Base-by-base conservation (phyloP, 805 yeast genomes). In the Saccharomycopsis sp. region DNA sequence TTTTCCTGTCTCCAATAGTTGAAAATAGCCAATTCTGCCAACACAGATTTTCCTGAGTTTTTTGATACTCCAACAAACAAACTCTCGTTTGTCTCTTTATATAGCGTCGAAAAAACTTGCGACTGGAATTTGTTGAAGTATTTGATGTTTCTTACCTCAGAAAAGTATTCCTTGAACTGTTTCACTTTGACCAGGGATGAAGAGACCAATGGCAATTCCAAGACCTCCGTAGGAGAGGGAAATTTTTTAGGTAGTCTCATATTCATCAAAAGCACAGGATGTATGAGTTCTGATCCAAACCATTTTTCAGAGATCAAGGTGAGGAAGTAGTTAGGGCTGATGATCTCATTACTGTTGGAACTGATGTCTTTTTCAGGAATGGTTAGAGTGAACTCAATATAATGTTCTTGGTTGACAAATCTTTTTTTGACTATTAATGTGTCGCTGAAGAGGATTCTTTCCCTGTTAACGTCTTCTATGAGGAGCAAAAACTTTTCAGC, bases 381-480 rank as follows among this genome's bases (percentile, higher is more conserved):
- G 0, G 87, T 81, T 2, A 91, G 80, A 0, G 87, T 78, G 63
- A 90, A 82, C 40, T 85, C 90, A 1, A 90, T 52, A 21, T 77
- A 64, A 61, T 84, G 85, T 24, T 80, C 83, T 29, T 79, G 73
- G 12, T 75, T 72, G n/a, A 83, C 73, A 53, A 79, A 75, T 15
- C 77, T 72, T 55, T 76, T 75, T 24, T 73, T 72, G 15, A 91
- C 77, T 1, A 78, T 63, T 48, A 91, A 71, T 1, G 73, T 66
- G 55, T 87, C 91, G 34, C 71, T 62, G 65, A 75, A 82, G n/a
- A 92, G 72, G 18, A 91, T 77, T 55, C 74, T 76, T 59, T 89
- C 92, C 2, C 97, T 96, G 67, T 89, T 86, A 53, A 87, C 79
- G 66, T 91, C 97, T 66, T 90, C 97, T 1, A 90, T 88, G 2